Evolutionary conservation across 2,329 filamentous ascomycete species (phyloP).

Genomic region (Hypocrella siamensis): DNA sequence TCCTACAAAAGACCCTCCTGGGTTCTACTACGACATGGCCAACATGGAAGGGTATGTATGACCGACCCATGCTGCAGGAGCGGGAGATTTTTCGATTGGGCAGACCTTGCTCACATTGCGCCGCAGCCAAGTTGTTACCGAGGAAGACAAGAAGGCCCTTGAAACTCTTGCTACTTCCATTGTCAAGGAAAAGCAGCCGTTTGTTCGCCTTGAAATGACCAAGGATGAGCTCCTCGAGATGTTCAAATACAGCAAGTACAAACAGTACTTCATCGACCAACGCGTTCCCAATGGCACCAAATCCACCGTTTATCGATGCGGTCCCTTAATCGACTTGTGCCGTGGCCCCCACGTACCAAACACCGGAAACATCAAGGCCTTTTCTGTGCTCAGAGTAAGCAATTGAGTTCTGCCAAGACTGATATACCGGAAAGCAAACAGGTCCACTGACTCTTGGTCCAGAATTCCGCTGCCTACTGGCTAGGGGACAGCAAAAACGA

Average conservation of each 20-base stretch:
- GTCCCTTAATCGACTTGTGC: slow-evolving; percentile 88
- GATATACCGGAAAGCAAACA: background rate
- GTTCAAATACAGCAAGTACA: slow-evolving; percentile 96
- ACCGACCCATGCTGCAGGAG: background rate
- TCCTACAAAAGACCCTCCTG: slow-evolving; percentile 58
- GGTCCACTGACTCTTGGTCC: slow-evolving; percentile 19
- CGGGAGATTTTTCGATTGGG: background rate
- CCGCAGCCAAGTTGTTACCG: slow-evolving; percentile 50
- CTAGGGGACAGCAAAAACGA: slow-evolving; percentile 88
- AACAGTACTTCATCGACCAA: slow-evolving; percentile 80
- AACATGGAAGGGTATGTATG: slow-evolving; percentile 20
- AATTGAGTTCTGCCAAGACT: too few relatives aligned
- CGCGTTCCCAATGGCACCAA: slow-evolving; percentile 64
- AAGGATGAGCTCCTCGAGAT: slow-evolving; percentile 90
- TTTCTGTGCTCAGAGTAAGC: slow-evolving; percentile 67
- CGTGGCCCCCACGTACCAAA: slow-evolving; percentile 84
- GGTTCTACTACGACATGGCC: slow-evolving; percentile 97
- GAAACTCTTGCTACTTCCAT: slow-evolving; percentile 69
- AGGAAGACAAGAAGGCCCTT: slow-evolving; percentile 72
- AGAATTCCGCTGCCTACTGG: slow-evolving; percentile 64
- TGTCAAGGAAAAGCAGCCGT: slow-evolving; percentile 93
- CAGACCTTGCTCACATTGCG: slow-evolving; percentile 19
- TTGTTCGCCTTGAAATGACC: slow-evolving; percentile 74
- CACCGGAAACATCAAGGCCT: slow-evolving; percentile 86
- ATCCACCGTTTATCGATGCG: slow-evolving; percentile 89